phyloP scores from a whole-genome alignment of 306 rosid species.

The Lathyrus aphaca region DNA sequence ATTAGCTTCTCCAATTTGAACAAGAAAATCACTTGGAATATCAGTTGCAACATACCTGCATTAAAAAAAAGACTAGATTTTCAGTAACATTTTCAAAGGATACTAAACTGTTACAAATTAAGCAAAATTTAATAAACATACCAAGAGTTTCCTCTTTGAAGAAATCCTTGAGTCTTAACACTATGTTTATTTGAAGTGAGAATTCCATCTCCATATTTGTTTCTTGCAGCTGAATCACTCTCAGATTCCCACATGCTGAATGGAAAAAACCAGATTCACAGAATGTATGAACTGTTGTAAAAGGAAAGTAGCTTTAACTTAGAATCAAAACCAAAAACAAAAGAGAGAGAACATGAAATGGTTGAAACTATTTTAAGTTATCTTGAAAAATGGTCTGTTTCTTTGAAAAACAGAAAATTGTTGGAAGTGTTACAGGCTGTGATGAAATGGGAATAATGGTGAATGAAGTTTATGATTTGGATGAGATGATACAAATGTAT shows the following conservation, averaged over 20 bases:
- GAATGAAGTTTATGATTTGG: conserved; percentile 44
- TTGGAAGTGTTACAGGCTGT: conserved; percentile 72
- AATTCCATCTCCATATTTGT: conserved; percentile 70
- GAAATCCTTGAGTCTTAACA: conserved; percentile 88
- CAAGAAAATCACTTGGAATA: conserved; percentile 82
- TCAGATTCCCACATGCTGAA: conserved; percentile 94
- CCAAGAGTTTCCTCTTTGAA: conserved; percentile 85
- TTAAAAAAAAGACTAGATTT: not conserved
- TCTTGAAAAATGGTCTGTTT: conserved; percentile 65
- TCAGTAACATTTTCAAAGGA: not conserved
- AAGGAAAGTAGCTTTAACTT: conserved; percentile 39
- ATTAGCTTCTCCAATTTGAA: conserved; percentile 70
- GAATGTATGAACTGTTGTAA: conserved; percentile 37
- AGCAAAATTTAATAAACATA: conserved; percentile 41
- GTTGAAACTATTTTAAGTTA: conserved; percentile 50
- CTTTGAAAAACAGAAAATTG: conserved; percentile 31
- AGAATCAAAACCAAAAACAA: conserved; percentile 33
- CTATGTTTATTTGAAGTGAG: conserved; percentile 66
- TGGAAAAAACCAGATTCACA: conserved; percentile 37
- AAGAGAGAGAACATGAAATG: conserved; percentile 59
- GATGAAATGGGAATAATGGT: conserved; percentile 64
- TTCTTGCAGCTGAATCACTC: conserved; percentile 56
- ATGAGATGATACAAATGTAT: conserved; percentile 5
- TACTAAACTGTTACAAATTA: not conserved
- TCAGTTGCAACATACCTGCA: conserved; percentile 90